Base-by-base conservation (phyloP, 768 basidiomycete species). In the Boletus fagicola region DNA sequence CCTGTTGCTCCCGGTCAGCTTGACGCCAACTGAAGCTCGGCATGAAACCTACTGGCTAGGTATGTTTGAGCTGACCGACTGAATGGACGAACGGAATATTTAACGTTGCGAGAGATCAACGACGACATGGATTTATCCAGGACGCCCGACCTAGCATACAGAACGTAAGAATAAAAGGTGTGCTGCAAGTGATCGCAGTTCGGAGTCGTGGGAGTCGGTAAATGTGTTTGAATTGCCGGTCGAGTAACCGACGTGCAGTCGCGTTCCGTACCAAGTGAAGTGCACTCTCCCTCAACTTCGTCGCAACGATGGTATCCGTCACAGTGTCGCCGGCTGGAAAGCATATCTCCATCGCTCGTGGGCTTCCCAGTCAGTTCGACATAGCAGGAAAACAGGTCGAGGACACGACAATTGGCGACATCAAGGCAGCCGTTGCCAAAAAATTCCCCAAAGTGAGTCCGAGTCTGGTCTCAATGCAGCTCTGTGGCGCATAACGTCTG, bases 391-490 rank as follows among this genome's bases (percentile, higher is more conserved):
- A 79, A 60, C 62, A 75, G 1, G 60, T 66, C 11, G 71, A 78
- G 20, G 73, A 78, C 30, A 77, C 82, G 43, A 91, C 88, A 6
- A 73, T 94, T 48, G 76, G 70, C 7, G 86, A 92, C 57, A 77
- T 94, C 57, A 94, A 94, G 74, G 69, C 66, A 20, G 82, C 82
- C 16, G 77, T 95, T 56, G 77, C 83, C 10, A 70, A 75, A 48
- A 80, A 79, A 57, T 80, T 76, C 61, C 83, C 83, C n/a, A 76
- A 74, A 65, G 85, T 80, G 56, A 51, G 65, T 60, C 49, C 18
- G 0, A 36, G 26, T 30, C 18, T 18, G 2, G 8, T 16, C 7
- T 46, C 31, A 15, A 22, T n/a, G 10, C n/a, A n/a, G n/a, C 11
- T 30, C 30, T 42, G 12, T 20, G 7, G 5, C 54, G 42, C 38